Conservation (phyloP, 2,329 filamentous ascomycete genomes). For the Ilyonectria robusta region DNA sequence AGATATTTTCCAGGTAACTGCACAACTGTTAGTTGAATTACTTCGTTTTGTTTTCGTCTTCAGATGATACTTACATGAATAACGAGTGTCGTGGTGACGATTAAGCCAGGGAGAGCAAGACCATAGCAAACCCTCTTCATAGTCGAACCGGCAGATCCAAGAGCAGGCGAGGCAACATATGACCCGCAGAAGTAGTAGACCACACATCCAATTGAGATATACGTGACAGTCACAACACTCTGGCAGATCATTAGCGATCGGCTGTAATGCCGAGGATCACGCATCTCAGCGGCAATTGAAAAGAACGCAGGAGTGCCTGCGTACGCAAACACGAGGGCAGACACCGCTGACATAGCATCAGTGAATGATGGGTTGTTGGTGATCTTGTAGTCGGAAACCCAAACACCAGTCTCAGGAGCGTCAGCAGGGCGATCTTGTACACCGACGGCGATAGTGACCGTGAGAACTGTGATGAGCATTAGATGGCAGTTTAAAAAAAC, state of each 20-base stretch:
- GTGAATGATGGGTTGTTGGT: neutral
- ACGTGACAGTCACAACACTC: conserved; percentile 46
- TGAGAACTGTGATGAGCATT: neutral
- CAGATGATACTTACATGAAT: conserved; percentile 41
- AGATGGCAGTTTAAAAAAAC: neutral
- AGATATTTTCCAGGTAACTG: neutral
- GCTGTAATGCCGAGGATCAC: conserved; percentile 41
- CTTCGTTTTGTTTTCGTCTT: neutral
- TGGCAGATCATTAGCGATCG: conserved; percentile 37
- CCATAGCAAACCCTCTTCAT: conserved; percentile 61
- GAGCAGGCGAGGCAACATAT: conserved; percentile 59
- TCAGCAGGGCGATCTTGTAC: neutral
- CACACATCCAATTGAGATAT: conserved; percentile 49
- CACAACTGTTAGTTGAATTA: neutral
- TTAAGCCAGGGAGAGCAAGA: conserved; percentile 42
- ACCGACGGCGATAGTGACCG: neutral
- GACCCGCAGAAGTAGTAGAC: conserved; percentile 61
- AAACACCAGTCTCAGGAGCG: conserved; percentile 6
- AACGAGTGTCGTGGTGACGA: conserved; percentile 38
- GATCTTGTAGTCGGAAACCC: neutral
- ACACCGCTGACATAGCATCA: neutral
- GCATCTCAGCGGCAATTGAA: conserved; percentile 46
- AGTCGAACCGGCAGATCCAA: conserved; percentile 56
- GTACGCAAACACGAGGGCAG: neutral
- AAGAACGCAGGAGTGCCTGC: conserved; percentile 50